Evolutionary conservation across 2,329 filamentous ascomycete genomes (phyloP).

Genomic region (Tolypocladium album): DNA sequence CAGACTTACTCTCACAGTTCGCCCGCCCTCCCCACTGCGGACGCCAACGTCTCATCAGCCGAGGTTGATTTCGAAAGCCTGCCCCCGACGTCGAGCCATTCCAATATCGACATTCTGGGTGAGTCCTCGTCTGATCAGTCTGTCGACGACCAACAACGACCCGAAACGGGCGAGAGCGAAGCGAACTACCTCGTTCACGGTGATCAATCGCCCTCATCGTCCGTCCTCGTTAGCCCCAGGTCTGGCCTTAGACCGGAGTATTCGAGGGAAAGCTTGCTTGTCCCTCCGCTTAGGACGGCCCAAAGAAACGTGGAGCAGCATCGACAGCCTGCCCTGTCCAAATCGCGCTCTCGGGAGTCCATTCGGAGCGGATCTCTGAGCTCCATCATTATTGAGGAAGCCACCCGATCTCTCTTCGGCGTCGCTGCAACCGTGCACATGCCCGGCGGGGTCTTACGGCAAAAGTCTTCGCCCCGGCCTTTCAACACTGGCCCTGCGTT

Average conservation of each 20-base stretch:
- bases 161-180: slow-evolving; percentile 27
- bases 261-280: slow-evolving; percentile 50
- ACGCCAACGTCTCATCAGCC: background rate
- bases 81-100: slow-evolving; percentile 28
- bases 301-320: slow-evolving; percentile 37
- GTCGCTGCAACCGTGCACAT: slow-evolving; percentile 14
- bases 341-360: slow-evolving; percentile 40
- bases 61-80: slow-evolving; percentile 27
- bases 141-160: slow-evolving; percentile 21
- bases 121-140: slow-evolving; percentile 34
- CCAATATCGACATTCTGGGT: slow-evolving; percentile 42
- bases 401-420: slow-evolving; percentile 21
- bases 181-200: slow-evolving; percentile 45
- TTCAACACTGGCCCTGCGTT: background rate
- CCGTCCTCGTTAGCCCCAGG: slow-evolving; percentile 23
- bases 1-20: slow-evolving; percentile 40
- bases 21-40: slow-evolving; percentile 5
- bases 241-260: slow-evolving; percentile 30
- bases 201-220: slow-evolving; percentile 29
- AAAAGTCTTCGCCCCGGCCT: background rate
- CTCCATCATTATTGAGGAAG: slow-evolving; percentile 42
- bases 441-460: background rate
- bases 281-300: slow-evolving; percentile 41
- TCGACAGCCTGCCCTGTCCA: slow-evolving; percentile 38
- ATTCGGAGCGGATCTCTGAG: slow-evolving; percentile 42